Evolutionary conservation across 805 yeast genomes (phyloP), one percentile per base, ranked within the genome.

Genomic region (Saturnispora besseyi): DNA sequence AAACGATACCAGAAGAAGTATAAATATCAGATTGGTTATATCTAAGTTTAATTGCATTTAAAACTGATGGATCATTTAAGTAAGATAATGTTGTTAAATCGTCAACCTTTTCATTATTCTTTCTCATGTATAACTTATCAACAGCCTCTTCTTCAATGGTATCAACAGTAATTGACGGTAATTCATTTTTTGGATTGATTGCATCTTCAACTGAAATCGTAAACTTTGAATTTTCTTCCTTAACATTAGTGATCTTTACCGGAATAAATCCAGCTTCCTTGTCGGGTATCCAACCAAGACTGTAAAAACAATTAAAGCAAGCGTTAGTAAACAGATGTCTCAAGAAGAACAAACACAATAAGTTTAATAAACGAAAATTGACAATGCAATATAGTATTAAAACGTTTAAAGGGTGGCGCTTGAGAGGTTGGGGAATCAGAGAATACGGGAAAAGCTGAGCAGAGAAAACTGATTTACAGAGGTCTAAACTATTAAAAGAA

Each of bases 1-100:
- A 77, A 45, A 91, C 99, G 50, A 91, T 93, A 66, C 99, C 99
- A 1, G 96, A 87, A 65, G 91, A 91, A 2, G 99, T 93, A 67
- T 91, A 91, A 53, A 91, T 91, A 64, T 84, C 87, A 59, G 91
- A 77, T 64, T 88, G 96, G 34, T 89, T 75, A 63, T 93, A 91
- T 57, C 99, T 79, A 54, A 86, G 79, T 61, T 81, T 84, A 64
- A 93, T 91, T 18, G 98, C 97, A 61, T 90, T 95, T 57, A 91
- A 75, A 45, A 91, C 96, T 1, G 97, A 95, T 1, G 99, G 98
- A 66, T 91, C 99, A 66, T 91, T 91, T 59, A 93, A 72, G 63
- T 91, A 90, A 0, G 97, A 89, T 50, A 91, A 75, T 48, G 89
- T 83, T 2, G 98, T 93, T 61, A 91, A 76, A 69, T 93, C 99